Evolutionary conservation across 73 alveolate species (phyloP).

Genomic region (Loxodes magnus): DNA sequence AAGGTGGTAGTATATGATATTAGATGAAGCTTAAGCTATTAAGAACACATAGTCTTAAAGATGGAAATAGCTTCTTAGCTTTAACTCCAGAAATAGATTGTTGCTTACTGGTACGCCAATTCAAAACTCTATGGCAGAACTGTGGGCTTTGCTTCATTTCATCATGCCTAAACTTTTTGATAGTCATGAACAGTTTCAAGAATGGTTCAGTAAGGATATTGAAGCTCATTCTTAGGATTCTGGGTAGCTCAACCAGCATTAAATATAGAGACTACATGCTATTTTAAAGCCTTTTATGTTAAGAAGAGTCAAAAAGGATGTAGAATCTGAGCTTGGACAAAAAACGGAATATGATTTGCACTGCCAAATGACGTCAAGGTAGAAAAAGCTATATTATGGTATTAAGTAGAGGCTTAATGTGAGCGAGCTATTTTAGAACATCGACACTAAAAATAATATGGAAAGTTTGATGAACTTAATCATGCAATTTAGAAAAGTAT

Average conservation of each 20-base stretch:
- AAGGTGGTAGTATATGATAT: slow-evolving; percentile 75
- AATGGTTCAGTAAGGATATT: slow-evolving; percentile 98
- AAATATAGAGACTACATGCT: slow-evolving; percentile 87
- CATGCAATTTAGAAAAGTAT: slow-evolving; percentile 91
- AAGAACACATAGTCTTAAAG: slow-evolving; percentile 87
- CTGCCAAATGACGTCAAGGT: slow-evolving; percentile 92
- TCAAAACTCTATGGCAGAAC: slow-evolving; percentile 96
- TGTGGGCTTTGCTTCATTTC: slow-evolving; percentile 97
- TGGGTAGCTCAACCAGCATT: slow-evolving; percentile 81
- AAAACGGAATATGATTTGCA: slow-evolving; percentile 75
- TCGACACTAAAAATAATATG: slow-evolving; percentile 81
- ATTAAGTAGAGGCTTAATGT: slow-evolving; percentile 79
- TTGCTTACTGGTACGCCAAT: slow-evolving; percentile 97
- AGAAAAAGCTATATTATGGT: slow-evolving; percentile 73
- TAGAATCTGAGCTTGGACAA: slow-evolving; percentile 92
- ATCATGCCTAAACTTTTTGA: slow-evolving; percentile 96
- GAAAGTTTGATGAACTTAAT: slow-evolving; percentile 84
- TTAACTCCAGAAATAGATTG: slow-evolving; percentile 89
- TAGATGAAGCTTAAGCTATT: slow-evolving; percentile 96
- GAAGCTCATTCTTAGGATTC: slow-evolving; percentile 90
- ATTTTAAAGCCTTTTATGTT: slow-evolving; percentile 96
- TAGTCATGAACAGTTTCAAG: slow-evolving; percentile 93
- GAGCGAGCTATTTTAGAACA: slow-evolving; percentile 79
- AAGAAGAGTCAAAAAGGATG: slow-evolving; percentile 90
- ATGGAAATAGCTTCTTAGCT: slow-evolving; percentile 60